These are phyloP conservation scores for rapeseed (Brassica napus) DNA, from an alignment of 345 rosid species.

Conservation along the genomic window DNA sequence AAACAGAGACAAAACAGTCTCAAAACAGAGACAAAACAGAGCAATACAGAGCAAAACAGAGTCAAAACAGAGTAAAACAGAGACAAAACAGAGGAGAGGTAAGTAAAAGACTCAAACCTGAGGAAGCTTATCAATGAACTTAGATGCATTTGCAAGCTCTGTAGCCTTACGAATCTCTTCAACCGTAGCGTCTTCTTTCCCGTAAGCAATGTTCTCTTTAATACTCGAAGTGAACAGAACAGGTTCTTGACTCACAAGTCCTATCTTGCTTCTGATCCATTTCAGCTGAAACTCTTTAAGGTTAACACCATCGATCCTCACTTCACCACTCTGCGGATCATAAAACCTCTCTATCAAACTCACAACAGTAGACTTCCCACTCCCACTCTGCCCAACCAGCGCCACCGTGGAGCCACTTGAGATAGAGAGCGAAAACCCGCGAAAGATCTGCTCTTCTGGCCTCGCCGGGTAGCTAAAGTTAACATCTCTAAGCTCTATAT, in stretches of 20 bases:
- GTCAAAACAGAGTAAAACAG: slow-evolving; percentile 5
- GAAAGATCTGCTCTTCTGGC: slow-evolving; percentile 56
- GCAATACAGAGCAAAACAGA: neutral
- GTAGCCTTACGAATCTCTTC: slow-evolving; percentile 62
- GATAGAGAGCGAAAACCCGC: slow-evolving; percentile 53
- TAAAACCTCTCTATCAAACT: slow-evolving; percentile 74
- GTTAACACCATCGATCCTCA: slow-evolving; percentile 58
- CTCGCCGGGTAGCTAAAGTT: slow-evolving; percentile 66
- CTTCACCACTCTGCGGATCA: slow-evolving; percentile 60
- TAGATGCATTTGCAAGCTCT: slow-evolving; percentile 64
- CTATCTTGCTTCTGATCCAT: slow-evolving; percentile 69
- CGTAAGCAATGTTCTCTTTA: slow-evolving; percentile 60
- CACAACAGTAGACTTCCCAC: slow-evolving; percentile 69
- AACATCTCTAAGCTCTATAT: slow-evolving; percentile 57
- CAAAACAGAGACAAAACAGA: slow-evolving; percentile 5
- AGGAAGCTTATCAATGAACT: slow-evolving; percentile 64
- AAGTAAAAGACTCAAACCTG: slow-evolving; percentile 38
- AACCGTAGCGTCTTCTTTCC: slow-evolving; percentile 51
- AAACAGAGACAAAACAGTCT: slow-evolving; percentile 22
- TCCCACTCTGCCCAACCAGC: slow-evolving; percentile 73
- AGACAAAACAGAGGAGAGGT: slow-evolving; percentile 13
- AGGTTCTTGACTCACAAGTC: slow-evolving; percentile 84
- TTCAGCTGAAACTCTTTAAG: slow-evolving; percentile 58
- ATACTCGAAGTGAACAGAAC: slow-evolving; percentile 62
- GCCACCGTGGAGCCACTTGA: slow-evolving; percentile 62